Conservation (phyloP, 1,284 basidiomycete genomes). For the Pulveroboletus sp. region DNA sequence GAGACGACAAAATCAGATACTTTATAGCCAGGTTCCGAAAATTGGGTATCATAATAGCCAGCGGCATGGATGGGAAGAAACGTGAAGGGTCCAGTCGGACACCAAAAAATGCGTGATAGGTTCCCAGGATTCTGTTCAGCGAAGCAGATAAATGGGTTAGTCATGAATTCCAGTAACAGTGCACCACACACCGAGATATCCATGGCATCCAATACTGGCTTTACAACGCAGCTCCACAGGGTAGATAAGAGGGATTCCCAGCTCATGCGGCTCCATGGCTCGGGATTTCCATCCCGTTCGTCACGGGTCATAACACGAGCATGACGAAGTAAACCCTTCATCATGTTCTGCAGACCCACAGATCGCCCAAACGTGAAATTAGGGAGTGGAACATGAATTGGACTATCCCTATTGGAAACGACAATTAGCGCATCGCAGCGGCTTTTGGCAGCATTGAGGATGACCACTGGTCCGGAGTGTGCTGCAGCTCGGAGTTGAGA, state of each 20-base stretch:
- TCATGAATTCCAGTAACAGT: neutral
- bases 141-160: too few species aligned
- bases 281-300: neutral
- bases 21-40: too few species aligned
- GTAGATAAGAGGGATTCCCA: neutral
- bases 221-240: neutral
- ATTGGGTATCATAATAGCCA: neutral
- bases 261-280: too few species aligned
- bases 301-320: neutral
- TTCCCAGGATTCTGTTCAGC: too few species aligned
- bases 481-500: too few species aligned
- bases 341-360: neutral
- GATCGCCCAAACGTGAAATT: neutral
- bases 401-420: neutral
- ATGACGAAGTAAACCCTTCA: neutral
- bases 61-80: neutral
- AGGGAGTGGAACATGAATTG: neutral
- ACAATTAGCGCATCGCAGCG: neutral
- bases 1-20: too few species aligned
- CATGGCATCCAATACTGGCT: neutral
- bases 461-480: too few species aligned
- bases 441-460: too few species aligned
- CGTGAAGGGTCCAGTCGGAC: too few species aligned
- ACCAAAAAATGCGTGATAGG: too few species aligned
- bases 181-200: neutral